Evolutionary conservation across 305 asterid species (phyloP).

Genomic region (Lippia alba): DNA sequence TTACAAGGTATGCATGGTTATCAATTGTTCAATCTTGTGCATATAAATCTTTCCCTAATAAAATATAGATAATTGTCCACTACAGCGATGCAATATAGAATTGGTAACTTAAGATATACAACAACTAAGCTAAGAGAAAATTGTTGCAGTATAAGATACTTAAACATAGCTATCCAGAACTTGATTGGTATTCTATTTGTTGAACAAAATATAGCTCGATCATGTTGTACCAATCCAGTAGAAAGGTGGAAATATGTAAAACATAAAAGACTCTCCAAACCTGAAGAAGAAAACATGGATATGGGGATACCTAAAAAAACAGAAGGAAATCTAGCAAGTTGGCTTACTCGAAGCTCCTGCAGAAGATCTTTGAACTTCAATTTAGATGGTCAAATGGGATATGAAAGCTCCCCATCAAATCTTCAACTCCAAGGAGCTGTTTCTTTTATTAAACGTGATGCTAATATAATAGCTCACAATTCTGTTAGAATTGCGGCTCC

Average conservation of each 20-base stretch:
- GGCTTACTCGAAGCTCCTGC: constrained; percentile 58
- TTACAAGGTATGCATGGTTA: constrained; percentile 76
- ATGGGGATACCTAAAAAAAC: no score
- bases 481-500: no score
- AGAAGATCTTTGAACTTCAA: constrained; percentile 67
- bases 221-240: no score
- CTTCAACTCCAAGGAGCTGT: no score
- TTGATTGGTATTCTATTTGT: constrained; percentile 25
- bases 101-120: not conserved
- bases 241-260: no score
- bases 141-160: not conserved
- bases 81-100: constrained; percentile 15
- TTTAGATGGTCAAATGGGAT: constrained; percentile 46
- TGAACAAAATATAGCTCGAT: no score
- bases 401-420: constrained; percentile 47
- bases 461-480: no score
- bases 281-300: no score
- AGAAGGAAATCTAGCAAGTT: constrained; percentile 31
- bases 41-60: constrained; percentile 4
- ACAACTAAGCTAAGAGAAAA: no score
- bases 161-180: constrained; percentile 8
- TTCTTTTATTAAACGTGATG: no score
- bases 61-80: constrained; percentile 12
- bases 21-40: constrained; percentile 22
- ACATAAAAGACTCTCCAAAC: no score